Evolutionary conservation across 1,284 basidiomycete genomes (phyloP).

Genomic region (Ustilago shanxiensis): DNA sequence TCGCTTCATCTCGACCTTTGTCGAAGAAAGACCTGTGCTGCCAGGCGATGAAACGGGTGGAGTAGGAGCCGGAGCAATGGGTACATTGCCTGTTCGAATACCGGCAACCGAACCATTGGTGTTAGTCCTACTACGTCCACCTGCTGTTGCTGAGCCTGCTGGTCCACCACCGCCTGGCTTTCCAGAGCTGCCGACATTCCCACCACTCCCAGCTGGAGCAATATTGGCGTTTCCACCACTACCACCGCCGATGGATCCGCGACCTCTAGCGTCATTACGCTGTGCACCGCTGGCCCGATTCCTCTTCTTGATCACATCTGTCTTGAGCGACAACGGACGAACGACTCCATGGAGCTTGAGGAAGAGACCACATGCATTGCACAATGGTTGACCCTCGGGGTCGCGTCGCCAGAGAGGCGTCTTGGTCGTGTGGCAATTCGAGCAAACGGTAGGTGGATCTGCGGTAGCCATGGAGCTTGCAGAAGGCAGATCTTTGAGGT

Average conservation of each 20-base stretch:
- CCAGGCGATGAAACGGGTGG: conserved; percentile 49
- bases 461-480: conserved; percentile 55
- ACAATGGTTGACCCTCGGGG: conserved; percentile 92
- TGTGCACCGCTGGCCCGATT: conserved; percentile 61
- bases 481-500: conserved; percentile 46
- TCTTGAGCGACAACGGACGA: conserved; percentile 91
- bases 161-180: conserved; percentile 16
- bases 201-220: conserved; percentile 25
- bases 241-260: conserved; percentile 17
- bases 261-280: conserved; percentile 28
- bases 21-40: conserved; percentile 28
- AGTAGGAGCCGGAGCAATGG: conserved; percentile 48
- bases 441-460: conserved; percentile 80
- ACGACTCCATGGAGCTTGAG: conserved; percentile 96
- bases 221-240: conserved; percentile 29
- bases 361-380: conserved; percentile 71
- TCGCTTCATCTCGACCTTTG: conserved; percentile 51
- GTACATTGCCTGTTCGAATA: conserved; percentile 49
- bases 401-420: conserved; percentile 95
- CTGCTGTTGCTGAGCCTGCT: not conserved
- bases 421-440: conserved; percentile 94
- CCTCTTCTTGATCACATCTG: conserved; percentile 96
- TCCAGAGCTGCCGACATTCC: conserved; percentile 2
- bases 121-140: conserved; percentile 19
- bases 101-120: conserved; percentile 40